Evolutionary conservation across 2,329 filamentous ascomycete species (phyloP), one percentile per base, ranked within the genome.

Genomic region (Trichoderma semiorbis): DNA sequence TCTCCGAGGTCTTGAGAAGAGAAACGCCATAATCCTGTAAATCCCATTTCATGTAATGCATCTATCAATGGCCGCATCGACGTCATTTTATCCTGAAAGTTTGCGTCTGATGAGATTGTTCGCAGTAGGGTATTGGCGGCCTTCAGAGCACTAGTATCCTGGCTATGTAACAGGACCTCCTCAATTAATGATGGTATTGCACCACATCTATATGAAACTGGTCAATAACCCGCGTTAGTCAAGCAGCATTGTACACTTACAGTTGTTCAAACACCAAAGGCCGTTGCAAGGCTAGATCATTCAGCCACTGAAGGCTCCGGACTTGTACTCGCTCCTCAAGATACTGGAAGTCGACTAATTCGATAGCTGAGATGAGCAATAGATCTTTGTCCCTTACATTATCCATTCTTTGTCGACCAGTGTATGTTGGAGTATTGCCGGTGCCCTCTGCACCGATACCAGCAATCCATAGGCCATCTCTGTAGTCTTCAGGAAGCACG

Each of bases 311-410:
- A 3, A 92, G 80, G 18, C 84, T 87, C 16, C 88, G 84, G 57
- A 86, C 85, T 77, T 92, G 90, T 21, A 90, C 84, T 2, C 83
- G 82, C 70, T 92, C 89, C 71, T 92, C 90, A 8, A 91, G 81
- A 71, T 87, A 87, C 70, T 88, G 86, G 76, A 92, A 92, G 77
- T 92, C 90, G 11, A 92, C 86, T 55, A 92, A 82, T 76, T 88
- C 86, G 70, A 92, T 89, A 1, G 88, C 88, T 3, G 88, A 88
- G 73, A 88, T 89, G 7, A 92, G 83, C 18, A 92, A 79, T 14
- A 92, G 78, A 72, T 91, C 88, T 74, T 88, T 87, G 73, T 92
- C 89, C 68, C 85, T 86, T 75, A 90, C 83, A 21, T 81, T 80
- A 6, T 83, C 79, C 24, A 87, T 78, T 39, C 79, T 75, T 5